Conservation (phyloP, 1,284 basidiomycete genomes). For the Coniferiporia sulphurascens region DNA sequence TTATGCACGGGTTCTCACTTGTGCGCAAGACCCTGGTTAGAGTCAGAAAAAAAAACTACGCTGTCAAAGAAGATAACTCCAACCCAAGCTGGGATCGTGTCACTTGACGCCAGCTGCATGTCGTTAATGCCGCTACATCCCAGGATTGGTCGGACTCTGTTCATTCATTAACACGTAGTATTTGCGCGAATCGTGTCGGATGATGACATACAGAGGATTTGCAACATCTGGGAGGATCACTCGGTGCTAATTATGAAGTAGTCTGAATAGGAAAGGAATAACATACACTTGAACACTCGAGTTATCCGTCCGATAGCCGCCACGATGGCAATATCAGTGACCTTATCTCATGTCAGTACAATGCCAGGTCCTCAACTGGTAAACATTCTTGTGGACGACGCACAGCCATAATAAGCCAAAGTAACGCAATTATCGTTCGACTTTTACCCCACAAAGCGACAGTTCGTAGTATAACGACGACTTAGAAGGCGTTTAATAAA, state of each 20-base stretch:
- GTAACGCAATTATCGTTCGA: slow-evolving; percentile 1
- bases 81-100: slow-evolving; percentile 1
- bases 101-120: neutral
- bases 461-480: no score
- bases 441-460: slow-evolving; percentile 13
- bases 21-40: neutral
- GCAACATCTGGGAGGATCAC: neutral
- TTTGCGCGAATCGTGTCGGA: neutral
- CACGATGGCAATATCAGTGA: no score
- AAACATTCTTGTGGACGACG: neutral
- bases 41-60: slow-evolving; percentile 1
- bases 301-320: neutral
- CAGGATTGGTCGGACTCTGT: neutral
- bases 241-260: neutral
- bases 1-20: neutral
- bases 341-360: neutral
- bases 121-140: neutral
- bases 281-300: neutral
- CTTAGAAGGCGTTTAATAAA: neutral
- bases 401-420: slow-evolving; percentile 1
- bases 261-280: neutral
- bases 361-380: neutral
- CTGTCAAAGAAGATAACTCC: slow-evolving; percentile 6
- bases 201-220: neutral
- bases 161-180: neutral